Percentiles rank a stretch among this genome's conserved stretches.
Evolutionary conservation across 441 rosid species (phyloP).

Genomic region (Erysimum pusillum): DNA sequence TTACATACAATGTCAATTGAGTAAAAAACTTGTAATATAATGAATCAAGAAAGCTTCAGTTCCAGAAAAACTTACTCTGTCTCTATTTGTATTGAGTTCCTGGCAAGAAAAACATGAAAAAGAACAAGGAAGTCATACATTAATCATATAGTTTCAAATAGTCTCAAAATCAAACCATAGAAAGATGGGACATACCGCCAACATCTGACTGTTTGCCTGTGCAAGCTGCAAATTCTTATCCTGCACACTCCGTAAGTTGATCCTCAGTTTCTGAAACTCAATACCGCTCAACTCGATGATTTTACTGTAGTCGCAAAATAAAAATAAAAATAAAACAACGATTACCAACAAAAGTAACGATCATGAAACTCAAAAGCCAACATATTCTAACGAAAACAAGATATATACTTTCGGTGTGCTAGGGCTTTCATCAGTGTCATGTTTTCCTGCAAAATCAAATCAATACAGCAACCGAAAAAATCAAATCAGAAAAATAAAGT

Average conservation of each 20-base stretch:
- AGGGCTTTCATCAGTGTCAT: constrained; percentile 60
- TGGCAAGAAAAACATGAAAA: constrained; percentile 45
- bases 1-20: constrained; percentile 25
- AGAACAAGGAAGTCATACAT: constrained; percentile 19
- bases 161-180: constrained; percentile 35
- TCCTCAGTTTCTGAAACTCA: constrained; percentile 70
- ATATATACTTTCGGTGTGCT: constrained; percentile 67
- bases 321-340: constrained; percentile 31
- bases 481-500: constrained; percentile 14
- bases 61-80: constrained; percentile 51
- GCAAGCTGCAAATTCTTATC: constrained; percentile 77
- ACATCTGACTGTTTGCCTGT: constrained; percentile 68
- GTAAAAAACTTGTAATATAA: constrained; percentile 19
- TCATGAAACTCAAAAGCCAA: constrained; percentile 36
- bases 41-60: constrained; percentile 11
- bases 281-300: constrained; percentile 60
- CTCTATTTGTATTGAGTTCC: constrained; percentile 68
- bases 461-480: constrained; percentile 8
- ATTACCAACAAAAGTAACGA: constrained; percentile 18
- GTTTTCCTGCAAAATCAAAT: constrained; percentile 60
- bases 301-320: constrained; percentile 56
- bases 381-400: constrained; percentile 19
- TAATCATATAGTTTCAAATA: constrained; percentile 6
- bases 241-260: constrained; percentile 63
- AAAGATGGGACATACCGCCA: constrained; percentile 58